These are phyloP conservation scores for Mycena vitilis DNA, from an alignment of 768 basidiomycete species.

Conservation along the genomic window DNA sequence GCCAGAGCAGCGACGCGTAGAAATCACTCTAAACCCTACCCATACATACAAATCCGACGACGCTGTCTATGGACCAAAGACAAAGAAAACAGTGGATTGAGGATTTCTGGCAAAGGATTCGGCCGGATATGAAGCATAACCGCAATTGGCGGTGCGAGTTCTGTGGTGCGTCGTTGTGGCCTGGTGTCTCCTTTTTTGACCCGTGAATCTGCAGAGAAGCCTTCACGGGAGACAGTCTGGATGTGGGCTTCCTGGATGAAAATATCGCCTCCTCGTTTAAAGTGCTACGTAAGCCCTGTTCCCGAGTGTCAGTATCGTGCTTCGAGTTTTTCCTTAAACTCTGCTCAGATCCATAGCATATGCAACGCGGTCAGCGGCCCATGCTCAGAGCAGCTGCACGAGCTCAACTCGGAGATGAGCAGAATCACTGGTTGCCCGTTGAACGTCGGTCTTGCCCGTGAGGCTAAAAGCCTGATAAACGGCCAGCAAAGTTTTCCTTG, in stretches of 20 bases:
- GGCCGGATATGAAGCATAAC: conserved; percentile 28
- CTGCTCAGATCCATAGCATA: conserved; percentile 21
- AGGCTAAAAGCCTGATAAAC: no score
- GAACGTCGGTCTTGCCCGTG: neutral
- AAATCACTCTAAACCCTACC: conserved; percentile 21
- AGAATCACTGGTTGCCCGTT: neutral
- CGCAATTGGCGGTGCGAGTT: conserved; percentile 34
- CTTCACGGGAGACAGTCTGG: conserved; percentile 26
- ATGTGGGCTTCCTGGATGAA: conserved; percentile 23
- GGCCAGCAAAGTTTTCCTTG: conserved; percentile 9
- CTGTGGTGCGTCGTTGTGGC: conserved; percentile 23
- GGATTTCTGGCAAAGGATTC: conserved; percentile 5
- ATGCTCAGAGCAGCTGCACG: conserved; percentile 17
- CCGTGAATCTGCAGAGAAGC: neutral
- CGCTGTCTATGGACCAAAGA: neutral
- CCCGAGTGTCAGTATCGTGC: neutral
- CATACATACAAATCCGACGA: conserved; percentile 16
- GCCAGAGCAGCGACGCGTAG: conserved; percentile 29
- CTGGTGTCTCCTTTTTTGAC: neutral
- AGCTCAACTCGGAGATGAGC: conserved; percentile 2
- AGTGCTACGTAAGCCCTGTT: conserved; percentile 19
- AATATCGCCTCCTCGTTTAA: conserved; percentile 7
- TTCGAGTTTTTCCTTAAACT: neutral
- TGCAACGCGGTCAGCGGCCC: conserved; percentile 14
- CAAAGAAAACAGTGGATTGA: conserved; percentile 16